phyloP scores from a whole-genome alignment of 306 rosid species.

The Dalbergia cochinchinensis region DNA sequence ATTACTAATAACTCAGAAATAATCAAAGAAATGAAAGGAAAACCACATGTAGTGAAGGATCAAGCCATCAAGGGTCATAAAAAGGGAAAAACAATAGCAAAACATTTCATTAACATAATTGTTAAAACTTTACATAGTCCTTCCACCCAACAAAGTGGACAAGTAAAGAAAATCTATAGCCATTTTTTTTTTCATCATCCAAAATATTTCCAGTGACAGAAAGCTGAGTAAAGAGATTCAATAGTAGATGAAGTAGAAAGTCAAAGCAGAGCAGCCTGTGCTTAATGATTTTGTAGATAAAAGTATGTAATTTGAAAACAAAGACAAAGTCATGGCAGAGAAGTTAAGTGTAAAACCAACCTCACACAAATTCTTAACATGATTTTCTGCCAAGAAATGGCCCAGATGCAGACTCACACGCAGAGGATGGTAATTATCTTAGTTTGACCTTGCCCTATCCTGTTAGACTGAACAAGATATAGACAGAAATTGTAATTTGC shows the following conservation, averaged over 20 bases:
- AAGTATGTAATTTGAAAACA: not conserved
- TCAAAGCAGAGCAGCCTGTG: conserved; percentile 17
- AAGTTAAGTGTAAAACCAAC: conserved; percentile 42
- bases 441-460: conserved; percentile 27
- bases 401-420: conserved; percentile 7
- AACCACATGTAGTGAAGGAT: not conserved
- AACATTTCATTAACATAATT: not conserved
- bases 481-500: not conserved
- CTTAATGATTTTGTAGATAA: not conserved
- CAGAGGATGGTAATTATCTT: not conserved
- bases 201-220: conserved; percentile 4
- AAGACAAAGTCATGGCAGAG: conserved; percentile 6
- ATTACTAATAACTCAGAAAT: conserved; percentile 16
- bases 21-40: conserved; percentile 35
- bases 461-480: not conserved
- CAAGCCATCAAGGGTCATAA: conserved; percentile 12
- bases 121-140: not conserved
- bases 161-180: not conserved
- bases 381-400: conserved; percentile 37
- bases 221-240: conserved; percentile 10
- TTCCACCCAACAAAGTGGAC: conserved; percentile 13
- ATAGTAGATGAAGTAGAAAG: conserved; percentile 9
- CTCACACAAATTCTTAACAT: conserved; percentile 53
- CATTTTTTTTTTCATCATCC: conserved; percentile 25
- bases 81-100: not conserved